Evolutionary conservation across 164 flowering plant species (phyloP), one percentile per base, ranked within the genome.

Genomic region (Nymphaea thermarum): DNA sequence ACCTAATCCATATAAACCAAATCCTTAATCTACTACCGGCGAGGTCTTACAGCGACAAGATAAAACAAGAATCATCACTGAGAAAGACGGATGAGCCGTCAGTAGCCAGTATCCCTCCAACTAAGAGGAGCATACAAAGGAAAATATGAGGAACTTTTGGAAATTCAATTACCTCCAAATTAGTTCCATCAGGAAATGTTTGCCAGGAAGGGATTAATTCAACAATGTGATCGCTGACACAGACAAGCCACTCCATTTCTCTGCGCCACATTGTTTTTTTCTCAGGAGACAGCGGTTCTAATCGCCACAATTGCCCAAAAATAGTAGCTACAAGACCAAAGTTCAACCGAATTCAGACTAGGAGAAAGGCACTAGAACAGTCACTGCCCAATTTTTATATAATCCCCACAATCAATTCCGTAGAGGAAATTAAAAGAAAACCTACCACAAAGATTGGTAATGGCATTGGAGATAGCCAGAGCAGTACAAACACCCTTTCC

Each of bases 271-370:
- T 91, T 42, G 79, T 63, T 75, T 86, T 95, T 81, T 92, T 95
- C 70, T 86, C 90, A 6, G 73, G 62, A 43, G 90, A 73, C 70
- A 95, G 73, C 8, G 98, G 98, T 69, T 90, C 97, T 69, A 95
- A 75, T 75, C 98, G 87, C 99, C 99, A 95, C 11, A 91, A 80
- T 73, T 92, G 98, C 66, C 99, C 99, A 75, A 90, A 92, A 44
- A 87, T 78, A 43, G 96, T 85, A 43, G 91, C 99, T 95, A 43
- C 62, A 82, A 65, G 60, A 43, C 36, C 43, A 43, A 60, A 60
- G 15, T 1, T 17, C 4, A 55, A 4, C 15, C 5, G n/a, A 69
- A 64, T 64, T 44, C 15, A 45, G 43, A 51, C 14, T 51, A 15
- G 14, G 14, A 15, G 57, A 5, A 5, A 51, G 12, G 14, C 8